Evolutionary conservation across 2,329 filamentous ascomycete species (phyloP).

Genomic region (Monascus ruber): DNA sequence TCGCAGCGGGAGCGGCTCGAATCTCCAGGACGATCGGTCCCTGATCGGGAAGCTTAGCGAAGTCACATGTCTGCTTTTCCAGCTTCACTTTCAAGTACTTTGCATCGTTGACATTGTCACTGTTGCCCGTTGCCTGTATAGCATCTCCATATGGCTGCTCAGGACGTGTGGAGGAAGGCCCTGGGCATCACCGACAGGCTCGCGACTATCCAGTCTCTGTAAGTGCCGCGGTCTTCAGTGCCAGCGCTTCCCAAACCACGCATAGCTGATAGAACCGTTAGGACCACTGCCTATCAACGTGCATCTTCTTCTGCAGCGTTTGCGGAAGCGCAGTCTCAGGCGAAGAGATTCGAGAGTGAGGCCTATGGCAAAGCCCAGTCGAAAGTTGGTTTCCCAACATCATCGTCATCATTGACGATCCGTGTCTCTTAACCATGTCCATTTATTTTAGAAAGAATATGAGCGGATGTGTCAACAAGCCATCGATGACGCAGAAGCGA

Average conservation of each 20-base stretch:
- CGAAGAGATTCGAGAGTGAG: constrained; percentile 51
- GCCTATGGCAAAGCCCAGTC: constrained; percentile 27
- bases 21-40: no score
- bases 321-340: constrained; percentile 43
- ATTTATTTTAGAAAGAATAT: constrained; percentile 44
- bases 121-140: constrained; percentile 13
- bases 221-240: constrained; percentile 19
- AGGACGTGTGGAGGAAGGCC: constrained; percentile 38
- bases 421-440: constrained; percentile 10
- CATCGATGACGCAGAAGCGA: constrained; percentile 20
- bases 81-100: background rate
- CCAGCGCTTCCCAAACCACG: background rate
- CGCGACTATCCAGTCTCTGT: constrained; percentile 53
- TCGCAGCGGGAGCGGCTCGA: no score
- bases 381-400: constrained; percentile 18
- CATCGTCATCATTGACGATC: background rate
- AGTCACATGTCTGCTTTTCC: background rate
- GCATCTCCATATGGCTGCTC: constrained; percentile 28
- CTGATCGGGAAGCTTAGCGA: no score
- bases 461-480: constrained; percentile 31
- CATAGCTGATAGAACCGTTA: constrained; percentile 16
- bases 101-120: background rate
- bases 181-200: constrained; percentile 52
- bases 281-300: constrained; percentile 38
- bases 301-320: constrained; percentile 34